phyloP scores from a whole-genome alignment of 768 basidiomycete genomes.

The Ramaria rubella region DNA sequence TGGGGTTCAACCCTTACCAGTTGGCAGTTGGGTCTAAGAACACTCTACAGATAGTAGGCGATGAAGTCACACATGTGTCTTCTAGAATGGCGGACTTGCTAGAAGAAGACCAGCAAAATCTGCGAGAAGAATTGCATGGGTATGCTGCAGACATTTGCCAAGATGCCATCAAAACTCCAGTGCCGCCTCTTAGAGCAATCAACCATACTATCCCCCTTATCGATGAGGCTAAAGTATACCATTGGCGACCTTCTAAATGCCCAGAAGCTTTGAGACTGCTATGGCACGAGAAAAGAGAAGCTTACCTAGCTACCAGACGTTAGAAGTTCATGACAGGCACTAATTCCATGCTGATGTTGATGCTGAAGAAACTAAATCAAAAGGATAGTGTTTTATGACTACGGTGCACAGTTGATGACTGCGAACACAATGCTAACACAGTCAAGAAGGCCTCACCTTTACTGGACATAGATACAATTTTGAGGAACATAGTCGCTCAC shows the following conservation, averaged over 20 bases:
- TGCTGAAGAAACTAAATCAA: slow-evolving; percentile 2
- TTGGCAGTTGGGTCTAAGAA: slow-evolving; percentile 15
- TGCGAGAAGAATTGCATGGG: slow-evolving; percentile 6
- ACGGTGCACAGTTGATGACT: slow-evolving; percentile 6
- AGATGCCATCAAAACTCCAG: slow-evolving; percentile 21
- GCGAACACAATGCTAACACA: slow-evolving; percentile 10
- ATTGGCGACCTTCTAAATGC: slow-evolving; percentile 21
- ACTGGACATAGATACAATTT: slow-evolving; percentile 7
- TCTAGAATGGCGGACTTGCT: neutral
- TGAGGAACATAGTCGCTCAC: neutral
- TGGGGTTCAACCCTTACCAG: slow-evolving; percentile 13
- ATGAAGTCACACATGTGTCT: neutral
- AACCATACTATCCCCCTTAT: slow-evolving; percentile 25
- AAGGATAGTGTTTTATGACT: neutral
- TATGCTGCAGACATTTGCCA: slow-evolving; percentile 24
- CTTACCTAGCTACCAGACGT: slow-evolving; percentile 11
- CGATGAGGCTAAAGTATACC: slow-evolving; percentile 19
- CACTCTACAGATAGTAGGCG: neutral
- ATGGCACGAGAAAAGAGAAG: neutral
- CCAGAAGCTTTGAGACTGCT: slow-evolving; percentile 16
- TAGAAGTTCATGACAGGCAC: slow-evolving; percentile 3
- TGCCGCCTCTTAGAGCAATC: slow-evolving; percentile 24
- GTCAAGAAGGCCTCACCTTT: slow-evolving; percentile 2
- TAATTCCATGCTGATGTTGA: slow-evolving; percentile 10
- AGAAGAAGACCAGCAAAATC: neutral